These are phyloP conservation scores for Moricandia moricandioides DNA, from an alignment of 345 rosid genomes.

Conservation along the genomic window DNA sequence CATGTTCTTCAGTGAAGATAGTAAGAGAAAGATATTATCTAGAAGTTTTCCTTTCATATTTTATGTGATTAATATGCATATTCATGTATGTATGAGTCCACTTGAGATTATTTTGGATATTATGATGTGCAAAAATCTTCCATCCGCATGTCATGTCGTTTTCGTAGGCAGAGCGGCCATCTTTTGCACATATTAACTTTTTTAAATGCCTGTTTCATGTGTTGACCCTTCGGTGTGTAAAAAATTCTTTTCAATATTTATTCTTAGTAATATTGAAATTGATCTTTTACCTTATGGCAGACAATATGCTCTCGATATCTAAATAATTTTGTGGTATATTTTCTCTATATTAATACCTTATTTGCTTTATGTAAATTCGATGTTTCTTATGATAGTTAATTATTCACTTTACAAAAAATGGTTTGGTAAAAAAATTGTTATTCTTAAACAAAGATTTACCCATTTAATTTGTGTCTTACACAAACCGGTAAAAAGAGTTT, in stretches of 20 bases:
- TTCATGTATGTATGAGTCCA: not conserved
- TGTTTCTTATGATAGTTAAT: not conserved
- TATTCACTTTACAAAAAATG: not conserved
- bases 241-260: conserved; percentile 22
- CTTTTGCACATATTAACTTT: conserved; percentile 27
- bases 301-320: not conserved
- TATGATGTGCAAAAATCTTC: conserved; percentile 35
- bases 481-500: not conserved
- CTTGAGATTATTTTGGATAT: not conserved
- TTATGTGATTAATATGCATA: not conserved
- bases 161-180: conserved; percentile 40
- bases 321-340: not conserved
- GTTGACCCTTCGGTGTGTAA: conserved; percentile 28
- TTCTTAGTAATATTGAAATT: conserved; percentile 17
- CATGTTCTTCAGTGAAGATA: not conserved
- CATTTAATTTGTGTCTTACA: not conserved
- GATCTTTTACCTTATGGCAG: conserved; percentile 33
- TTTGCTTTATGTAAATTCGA: not conserved
- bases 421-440: not conserved
- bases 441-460: not conserved
- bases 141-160: conserved; percentile 36
- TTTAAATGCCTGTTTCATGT: conserved; percentile 10
- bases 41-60: not conserved
- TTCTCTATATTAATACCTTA: not conserved
- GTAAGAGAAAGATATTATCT: not conserved